Base-by-base conservation (phyloP, 164 flowering plant species). In the Cinnamomum micranthum region DNA sequence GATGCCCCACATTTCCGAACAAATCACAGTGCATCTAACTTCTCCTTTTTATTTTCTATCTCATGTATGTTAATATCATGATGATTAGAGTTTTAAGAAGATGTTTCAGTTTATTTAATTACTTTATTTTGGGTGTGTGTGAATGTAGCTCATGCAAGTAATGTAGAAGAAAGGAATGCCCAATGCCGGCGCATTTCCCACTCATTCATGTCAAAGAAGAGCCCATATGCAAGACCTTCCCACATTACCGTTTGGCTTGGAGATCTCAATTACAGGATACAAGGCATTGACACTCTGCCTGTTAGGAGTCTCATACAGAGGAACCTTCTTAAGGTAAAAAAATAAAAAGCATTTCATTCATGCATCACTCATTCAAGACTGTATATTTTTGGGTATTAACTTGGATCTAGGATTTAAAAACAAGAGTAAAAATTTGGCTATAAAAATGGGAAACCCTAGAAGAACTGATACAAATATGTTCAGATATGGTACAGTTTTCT, bases 261-360 rank as follows among this genome's bases (percentile, higher is more conserved):
- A 60, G 97, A 92, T 80, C 91, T 92, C 52, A 92, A 92, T 68
- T 92, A 92, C 78, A 84, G 97, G 68, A 58, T 92, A 13, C 85
- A 87, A 31, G 97, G 92, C 9, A 84, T 91, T 15, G 77, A 79
- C 4, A 82, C 87, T 0, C 77, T 79, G 22, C 90, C 94, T 0
- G 92, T 81, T 20, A 81, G 90, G 79, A 73, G 78, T 70, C 79
- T 89, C 3, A 89, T 90, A 10, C 79, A 82, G 1, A 77, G 74
- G n/a, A 76, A 90, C 50, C 92, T 83, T 69, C 96, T 87, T 27
- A 65, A 47, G 47, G 96, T 91, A 80, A 71, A 80, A 65, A 71
- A 82, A 65, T 0, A 35, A 7, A 35, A 7, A 6, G 47, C 47
- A 41, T 41, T 41, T 6, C 47, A 41, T 41, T 24, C 50, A 15